These are phyloP conservation scores for Adansonia digitata DNA, from an alignment of 345 rosid genomes.

Conservation along the genomic window DNA sequence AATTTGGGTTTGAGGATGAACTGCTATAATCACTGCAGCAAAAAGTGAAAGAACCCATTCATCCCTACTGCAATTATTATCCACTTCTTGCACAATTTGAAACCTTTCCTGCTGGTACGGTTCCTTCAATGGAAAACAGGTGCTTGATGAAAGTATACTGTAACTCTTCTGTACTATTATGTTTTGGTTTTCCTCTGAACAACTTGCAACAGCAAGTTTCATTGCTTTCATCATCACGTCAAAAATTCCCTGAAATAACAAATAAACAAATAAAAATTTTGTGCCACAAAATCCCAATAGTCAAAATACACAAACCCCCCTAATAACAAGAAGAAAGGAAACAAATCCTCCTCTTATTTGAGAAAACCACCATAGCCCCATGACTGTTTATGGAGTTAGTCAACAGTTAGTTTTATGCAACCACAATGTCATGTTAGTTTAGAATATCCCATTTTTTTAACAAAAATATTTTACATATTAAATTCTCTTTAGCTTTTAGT, in stretches of 20 bases:
- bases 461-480: too few species aligned
- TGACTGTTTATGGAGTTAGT: neutral
- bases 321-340: neutral
- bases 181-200: conserved; percentile 62
- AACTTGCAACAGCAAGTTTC: conserved; percentile 63
- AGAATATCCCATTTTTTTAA: too few species aligned
- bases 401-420: neutral
- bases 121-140: conserved; percentile 41
- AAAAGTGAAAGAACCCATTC: conserved; percentile 65
- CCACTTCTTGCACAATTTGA: conserved; percentile 22
- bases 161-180: conserved; percentile 57
- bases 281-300: neutral
- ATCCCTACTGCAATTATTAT: conserved; percentile 45
- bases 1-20: conserved; percentile 48
- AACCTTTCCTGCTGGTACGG: conserved; percentile 31
- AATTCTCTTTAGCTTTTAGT: too few species aligned
- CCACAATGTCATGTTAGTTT: too few species aligned
- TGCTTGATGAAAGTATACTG: conserved; percentile 43
- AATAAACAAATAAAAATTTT: neutral
- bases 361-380: neutral
- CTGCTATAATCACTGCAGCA: conserved; percentile 70
- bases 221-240: conserved; percentile 60
- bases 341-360: neutral
- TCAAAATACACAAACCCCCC: neutral
- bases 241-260: conserved; percentile 50